Percentiles rank a stretch among this genome's conserved stretches.
Evolutionary conservation across 1,284 basidiomycete genomes (phyloP).

Genomic region (Wallemia mellicola): DNA sequence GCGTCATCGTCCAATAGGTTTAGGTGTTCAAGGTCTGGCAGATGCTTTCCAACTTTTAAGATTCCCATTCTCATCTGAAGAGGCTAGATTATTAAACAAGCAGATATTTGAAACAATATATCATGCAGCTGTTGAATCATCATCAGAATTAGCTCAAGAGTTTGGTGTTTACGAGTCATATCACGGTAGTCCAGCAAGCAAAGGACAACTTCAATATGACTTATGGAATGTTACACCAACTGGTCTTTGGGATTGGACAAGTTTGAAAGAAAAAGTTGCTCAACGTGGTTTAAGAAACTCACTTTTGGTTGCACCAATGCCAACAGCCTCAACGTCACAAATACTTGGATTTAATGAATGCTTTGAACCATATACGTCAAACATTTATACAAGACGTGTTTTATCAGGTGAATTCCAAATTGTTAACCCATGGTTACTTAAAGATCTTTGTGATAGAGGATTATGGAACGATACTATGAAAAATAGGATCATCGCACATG

Average conservation of each 20-base stretch:
- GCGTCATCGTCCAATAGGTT: slow-evolving; percentile 89
- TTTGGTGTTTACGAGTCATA: slow-evolving; percentile 76
- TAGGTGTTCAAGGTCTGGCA: slow-evolving; percentile 93
- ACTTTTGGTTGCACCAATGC: slow-evolving; percentile 86
- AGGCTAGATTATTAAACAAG: slow-evolving; percentile 64
- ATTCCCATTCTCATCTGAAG: slow-evolving; percentile 75
- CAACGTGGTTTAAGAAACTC: slow-evolving; percentile 71
- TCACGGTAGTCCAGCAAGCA: slow-evolving; percentile 61
- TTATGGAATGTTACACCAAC: slow-evolving; percentile 82
- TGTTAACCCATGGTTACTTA: slow-evolving; percentile 90
- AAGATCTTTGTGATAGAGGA: slow-evolving; percentile 78
- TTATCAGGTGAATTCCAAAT: slow-evolving; percentile 98
- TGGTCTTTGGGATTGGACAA: slow-evolving; percentile 79
- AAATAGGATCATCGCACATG: slow-evolving; percentile 93
- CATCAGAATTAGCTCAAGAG: slow-evolving; percentile 52
- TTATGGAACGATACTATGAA: slow-evolving; percentile 99
- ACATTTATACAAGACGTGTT: slow-evolving; percentile 51
- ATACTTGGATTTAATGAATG: slow-evolving; percentile 98
- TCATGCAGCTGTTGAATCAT: slow-evolving; percentile 76
- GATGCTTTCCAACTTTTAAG: slow-evolving; percentile 95
- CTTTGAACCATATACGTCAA: slow-evolving; percentile 77
- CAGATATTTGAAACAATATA: slow-evolving; percentile 99
- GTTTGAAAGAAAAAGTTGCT: slow-evolving; percentile 67
- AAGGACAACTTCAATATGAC: slow-evolving; percentile 78
- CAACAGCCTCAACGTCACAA: slow-evolving; percentile 92